A percentile compares a stretch with the other conserved stretches of the same genome.
Evolutionary conservation across 192 early-diverging fungal species (phyloP).

Genomic region (Coemansia reversa): DNA sequence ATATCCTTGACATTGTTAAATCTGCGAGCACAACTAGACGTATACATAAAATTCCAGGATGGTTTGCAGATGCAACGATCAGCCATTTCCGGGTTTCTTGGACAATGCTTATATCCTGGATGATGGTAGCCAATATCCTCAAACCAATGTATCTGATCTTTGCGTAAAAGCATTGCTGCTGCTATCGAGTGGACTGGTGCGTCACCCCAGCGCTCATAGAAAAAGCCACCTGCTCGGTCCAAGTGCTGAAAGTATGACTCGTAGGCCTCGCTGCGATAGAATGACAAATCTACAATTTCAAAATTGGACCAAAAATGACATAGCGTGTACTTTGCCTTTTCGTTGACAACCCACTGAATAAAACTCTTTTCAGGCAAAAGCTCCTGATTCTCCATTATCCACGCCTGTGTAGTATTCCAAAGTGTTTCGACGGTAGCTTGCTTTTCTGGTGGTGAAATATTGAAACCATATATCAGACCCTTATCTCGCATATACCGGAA

Average conservation of each 20-base stretch:
- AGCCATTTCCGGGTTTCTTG: too few species aligned
- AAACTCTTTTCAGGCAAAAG: slow-evolving; percentile 56
- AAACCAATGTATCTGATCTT: slow-evolving; percentile 64
- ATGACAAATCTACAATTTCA: slow-evolving; percentile 72
- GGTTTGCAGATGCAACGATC: too few species aligned
- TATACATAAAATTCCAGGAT: too few species aligned
- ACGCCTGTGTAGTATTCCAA: slow-evolving; percentile 49
- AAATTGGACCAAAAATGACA: slow-evolving; percentile 81
- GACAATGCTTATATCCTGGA: not conserved
- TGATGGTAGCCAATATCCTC: slow-evolving; percentile 67
- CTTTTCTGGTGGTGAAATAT: slow-evolving; percentile 55
- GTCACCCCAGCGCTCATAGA: slow-evolving; percentile 57
- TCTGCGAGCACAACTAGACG: too few species aligned
- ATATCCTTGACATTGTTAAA: too few species aligned
- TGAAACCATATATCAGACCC: slow-evolving; percentile 55
- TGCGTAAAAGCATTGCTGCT: slow-evolving; percentile 57
- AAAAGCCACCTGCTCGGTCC: slow-evolving; percentile 66
- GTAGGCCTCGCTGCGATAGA: slow-evolving; percentile 62
- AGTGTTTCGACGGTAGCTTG: slow-evolving; percentile 54
- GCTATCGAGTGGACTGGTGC: slow-evolving; percentile 65
- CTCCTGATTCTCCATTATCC: slow-evolving; percentile 57
- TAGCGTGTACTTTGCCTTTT: slow-evolving; percentile 53
- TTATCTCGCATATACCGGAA: slow-evolving; percentile 59
- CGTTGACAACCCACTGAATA: slow-evolving; percentile 52
- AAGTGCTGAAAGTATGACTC: slow-evolving; percentile 63